Evolutionary conservation across 345 rosid species (phyloP).

Genomic region (Brassica rapa): DNA sequence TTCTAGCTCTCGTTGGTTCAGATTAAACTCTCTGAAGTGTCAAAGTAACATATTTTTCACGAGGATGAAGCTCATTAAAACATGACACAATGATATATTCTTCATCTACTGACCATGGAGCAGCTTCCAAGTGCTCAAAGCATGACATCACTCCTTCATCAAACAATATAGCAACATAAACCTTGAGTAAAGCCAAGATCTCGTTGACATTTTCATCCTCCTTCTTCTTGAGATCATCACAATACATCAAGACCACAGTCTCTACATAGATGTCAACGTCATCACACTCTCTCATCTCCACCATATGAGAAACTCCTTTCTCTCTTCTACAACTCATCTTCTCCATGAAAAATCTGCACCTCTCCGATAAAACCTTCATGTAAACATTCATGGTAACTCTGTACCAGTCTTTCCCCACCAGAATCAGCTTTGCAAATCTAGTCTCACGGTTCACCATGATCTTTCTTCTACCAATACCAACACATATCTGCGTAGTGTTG

Average conservation of each 20-base stretch:
- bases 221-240: conserved; percentile 70
- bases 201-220: conserved; percentile 64
- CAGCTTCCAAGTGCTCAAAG: conserved; percentile 83
- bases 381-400: conserved; percentile 77
- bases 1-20: conserved; percentile 16
- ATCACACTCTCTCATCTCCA: conserved; percentile 91
- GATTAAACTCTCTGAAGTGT: conserved; percentile 79
- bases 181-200: conserved; percentile 87
- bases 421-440: conserved; percentile 68
- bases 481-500: conserved; percentile 77
- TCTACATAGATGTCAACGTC: conserved; percentile 89
- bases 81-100: conserved; percentile 63
- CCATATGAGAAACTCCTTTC: conserved; percentile 62
- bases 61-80: conserved; percentile 68
- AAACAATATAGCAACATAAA: conserved; percentile 73
- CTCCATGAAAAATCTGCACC: conserved; percentile 78
- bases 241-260: conserved; percentile 82
- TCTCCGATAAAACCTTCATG: conserved; percentile 61
- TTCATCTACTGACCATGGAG: conserved; percentile 88
- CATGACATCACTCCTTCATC: conserved; percentile 69
- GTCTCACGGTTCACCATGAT: conserved; percentile 68
- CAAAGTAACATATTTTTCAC: conserved; percentile 48
- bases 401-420: conserved; percentile 68
- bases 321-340: conserved; percentile 54
- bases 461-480: conserved; percentile 78